A percentile compares a stretch with the other conserved stretches of the same genome.
phyloP scores from a whole-genome alignment of 1,139 yeast species.

The Geotrichum siamense region DNA sequence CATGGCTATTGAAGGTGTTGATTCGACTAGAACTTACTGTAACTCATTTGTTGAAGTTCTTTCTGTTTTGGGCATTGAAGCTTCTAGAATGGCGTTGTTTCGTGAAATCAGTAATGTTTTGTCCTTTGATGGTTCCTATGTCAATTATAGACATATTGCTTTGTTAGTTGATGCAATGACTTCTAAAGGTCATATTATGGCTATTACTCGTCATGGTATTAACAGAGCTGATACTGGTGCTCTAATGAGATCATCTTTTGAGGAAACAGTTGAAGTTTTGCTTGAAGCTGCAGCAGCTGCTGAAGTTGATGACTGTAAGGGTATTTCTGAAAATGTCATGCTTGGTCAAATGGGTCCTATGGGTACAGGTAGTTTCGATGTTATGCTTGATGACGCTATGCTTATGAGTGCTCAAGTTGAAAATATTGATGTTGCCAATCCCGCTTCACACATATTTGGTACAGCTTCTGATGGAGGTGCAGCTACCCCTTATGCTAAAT shows the following conservation, averaged over 20 bases:
- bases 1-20: slow-evolving; percentile 93
- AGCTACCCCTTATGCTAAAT: slow-evolving; percentile 84
- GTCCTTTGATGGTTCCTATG: slow-evolving; percentile 99
- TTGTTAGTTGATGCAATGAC: slow-evolving; percentile 97
- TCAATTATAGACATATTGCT: slow-evolving; percentile 97
- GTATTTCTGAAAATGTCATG: slow-evolving; percentile 96
- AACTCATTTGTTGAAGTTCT: slow-evolving; percentile 94
- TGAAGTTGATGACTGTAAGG: slow-evolving; percentile 95
- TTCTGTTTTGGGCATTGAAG: slow-evolving; percentile 96
- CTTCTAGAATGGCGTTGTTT: slow-evolving; percentile 90
- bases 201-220: slow-evolving; percentile 99
- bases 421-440: slow-evolving; percentile 33
- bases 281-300: slow-evolving; percentile 98
- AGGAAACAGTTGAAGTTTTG: slow-evolving; percentile 95
- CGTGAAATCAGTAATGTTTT: slow-evolving; percentile 93
- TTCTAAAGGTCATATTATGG: slow-evolving; percentile 96
- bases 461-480: slow-evolving; percentile 45
- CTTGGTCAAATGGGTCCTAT: slow-evolving; percentile 98
- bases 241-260: slow-evolving; percentile 97
- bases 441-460: slow-evolving; percentile 26
- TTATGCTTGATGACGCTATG: slow-evolving; percentile 87
- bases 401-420: slow-evolving; percentile 60
- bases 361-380: slow-evolving; percentile 98
- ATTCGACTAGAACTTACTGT: slow-evolving; percentile 80
- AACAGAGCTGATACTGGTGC: slow-evolving; percentile 99